Percentiles rank a stretch among this genome's conserved stretches.
phyloP scores from a whole-genome alignment of 305 asterid genomes.

The Salvia sclarea region DNA sequence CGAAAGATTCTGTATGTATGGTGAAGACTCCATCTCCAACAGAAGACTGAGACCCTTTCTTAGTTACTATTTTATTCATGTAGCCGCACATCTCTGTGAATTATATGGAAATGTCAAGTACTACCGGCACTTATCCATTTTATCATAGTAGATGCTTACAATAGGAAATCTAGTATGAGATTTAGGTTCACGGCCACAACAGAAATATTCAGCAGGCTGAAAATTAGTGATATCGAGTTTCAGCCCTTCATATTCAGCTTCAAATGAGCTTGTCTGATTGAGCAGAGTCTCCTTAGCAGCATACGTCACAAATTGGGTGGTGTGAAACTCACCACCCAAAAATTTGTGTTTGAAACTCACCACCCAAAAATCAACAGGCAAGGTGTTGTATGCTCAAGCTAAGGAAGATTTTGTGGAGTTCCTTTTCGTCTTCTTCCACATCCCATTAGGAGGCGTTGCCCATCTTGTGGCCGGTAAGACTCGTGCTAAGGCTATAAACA shows the following conservation, averaged over 20 bases:
- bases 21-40: neutral
- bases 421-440: neutral
- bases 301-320: neutral
- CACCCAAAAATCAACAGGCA: constrained; percentile 25
- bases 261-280: neutral
- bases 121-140: no score
- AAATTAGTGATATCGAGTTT: neutral
- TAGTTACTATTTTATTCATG: neutral
- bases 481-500: neutral
- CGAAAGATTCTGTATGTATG: neutral
- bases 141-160: neutral
- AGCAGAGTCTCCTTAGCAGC: neutral
- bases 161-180: neutral
- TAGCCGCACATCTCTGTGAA: no score
- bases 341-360: neutral
- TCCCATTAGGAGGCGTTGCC: constrained; percentile 17
- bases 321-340: neutral
- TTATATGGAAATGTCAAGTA: no score
- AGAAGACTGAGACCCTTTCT: neutral
- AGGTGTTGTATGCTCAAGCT: constrained; percentile 20
- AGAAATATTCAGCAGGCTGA: neutral
- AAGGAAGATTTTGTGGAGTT: constrained; percentile 28
- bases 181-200: neutral
- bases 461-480: constrained; percentile 3
- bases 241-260: neutral